Conservation (phyloP, 1,139 yeast genomes). For the Wickerhamomyces sp. region DNA sequence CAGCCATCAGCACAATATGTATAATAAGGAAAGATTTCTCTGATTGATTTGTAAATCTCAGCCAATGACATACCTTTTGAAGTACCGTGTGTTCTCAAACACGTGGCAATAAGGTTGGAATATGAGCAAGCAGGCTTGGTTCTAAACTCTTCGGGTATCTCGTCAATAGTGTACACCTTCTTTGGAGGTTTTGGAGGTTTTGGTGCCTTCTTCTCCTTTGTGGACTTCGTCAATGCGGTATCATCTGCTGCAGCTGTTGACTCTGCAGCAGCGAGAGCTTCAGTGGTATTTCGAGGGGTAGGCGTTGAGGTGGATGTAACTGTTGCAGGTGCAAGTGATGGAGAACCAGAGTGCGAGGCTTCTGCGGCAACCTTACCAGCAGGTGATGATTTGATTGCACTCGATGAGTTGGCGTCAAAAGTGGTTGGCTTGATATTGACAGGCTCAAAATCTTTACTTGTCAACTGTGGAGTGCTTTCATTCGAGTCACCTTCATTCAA, state of each 20-base stretch:
- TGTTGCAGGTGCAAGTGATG: no score
- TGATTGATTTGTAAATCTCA: slow-evolving; percentile 82
- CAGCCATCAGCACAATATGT: slow-evolving; percentile 95
- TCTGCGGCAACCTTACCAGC: neutral
- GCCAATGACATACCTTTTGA: slow-evolving; percentile 75
- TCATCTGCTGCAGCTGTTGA: slow-evolving; percentile 8
- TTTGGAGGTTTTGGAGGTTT: slow-evolving; percentile 53
- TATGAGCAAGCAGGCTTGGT: slow-evolving; percentile 79
- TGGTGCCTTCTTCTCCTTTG: slow-evolving; percentile 36
- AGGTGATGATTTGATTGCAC: neutral
- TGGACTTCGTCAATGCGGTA: slow-evolving; percentile 19
- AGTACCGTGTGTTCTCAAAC: slow-evolving; percentile 60
- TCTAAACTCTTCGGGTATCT: slow-evolving; percentile 82
- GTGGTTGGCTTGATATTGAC: slow-evolving; percentile 1
- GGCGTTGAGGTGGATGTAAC: slow-evolving; percentile 1
- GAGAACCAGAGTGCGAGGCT: neutral
- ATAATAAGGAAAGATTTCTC: slow-evolving; percentile 85
- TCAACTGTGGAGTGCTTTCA: slow-evolving; percentile 14
- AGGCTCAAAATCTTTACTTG: slow-evolving; percentile 21
- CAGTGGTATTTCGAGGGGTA: no score
- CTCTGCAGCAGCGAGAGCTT: neutral
- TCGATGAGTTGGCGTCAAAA: no score
- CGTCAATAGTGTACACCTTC: slow-evolving; percentile 60
- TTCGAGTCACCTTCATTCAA: slow-evolving; percentile 8
- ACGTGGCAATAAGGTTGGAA: slow-evolving; percentile 74